phyloP scores from a whole-genome alignment of 169 alveolate species.

The Babesia bigemina region DNA sequence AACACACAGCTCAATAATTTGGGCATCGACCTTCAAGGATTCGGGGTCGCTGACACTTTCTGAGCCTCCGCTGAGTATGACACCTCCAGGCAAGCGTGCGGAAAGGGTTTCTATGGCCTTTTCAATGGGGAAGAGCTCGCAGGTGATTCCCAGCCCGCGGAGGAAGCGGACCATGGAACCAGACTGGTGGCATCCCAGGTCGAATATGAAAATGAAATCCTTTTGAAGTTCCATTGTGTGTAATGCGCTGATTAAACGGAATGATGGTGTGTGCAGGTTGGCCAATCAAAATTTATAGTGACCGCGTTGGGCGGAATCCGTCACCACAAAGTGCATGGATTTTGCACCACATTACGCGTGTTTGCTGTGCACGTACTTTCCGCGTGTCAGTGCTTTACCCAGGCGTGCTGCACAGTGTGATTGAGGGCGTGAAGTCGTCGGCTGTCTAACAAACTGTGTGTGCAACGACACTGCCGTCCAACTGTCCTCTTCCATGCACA shows the following conservation, averaged over 20 bases:
- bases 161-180: conserved; percentile 70
- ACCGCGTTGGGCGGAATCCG: neutral
- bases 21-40: conserved; percentile 57
- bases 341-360: neutral
- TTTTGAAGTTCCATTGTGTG: conserved; percentile 12
- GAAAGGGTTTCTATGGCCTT: conserved; percentile 56
- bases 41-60: conserved; percentile 66
- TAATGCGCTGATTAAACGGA: neutral
- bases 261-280: neutral
- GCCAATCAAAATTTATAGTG: neutral
- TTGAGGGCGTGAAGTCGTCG: no score
- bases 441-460: no score
- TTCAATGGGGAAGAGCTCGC: conserved; percentile 70
- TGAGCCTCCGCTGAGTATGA: conserved; percentile 75
- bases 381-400: no score
- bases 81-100: conserved; percentile 70
- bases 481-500: no score
- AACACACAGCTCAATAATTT: conserved; percentile 56
- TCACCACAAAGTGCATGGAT: neutral
- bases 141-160: conserved; percentile 65
- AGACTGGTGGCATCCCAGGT: conserved; percentile 77
- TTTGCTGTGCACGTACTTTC: neutral
- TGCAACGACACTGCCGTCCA: no score
- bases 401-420: no score
- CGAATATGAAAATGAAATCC: conserved; percentile 65